Evolutionary conservation across 495 filamentous ascomycete genomes (phyloP), one percentile per base, ranked within the genome.

Genomic region (Lentithecium fluviatile): DNA sequence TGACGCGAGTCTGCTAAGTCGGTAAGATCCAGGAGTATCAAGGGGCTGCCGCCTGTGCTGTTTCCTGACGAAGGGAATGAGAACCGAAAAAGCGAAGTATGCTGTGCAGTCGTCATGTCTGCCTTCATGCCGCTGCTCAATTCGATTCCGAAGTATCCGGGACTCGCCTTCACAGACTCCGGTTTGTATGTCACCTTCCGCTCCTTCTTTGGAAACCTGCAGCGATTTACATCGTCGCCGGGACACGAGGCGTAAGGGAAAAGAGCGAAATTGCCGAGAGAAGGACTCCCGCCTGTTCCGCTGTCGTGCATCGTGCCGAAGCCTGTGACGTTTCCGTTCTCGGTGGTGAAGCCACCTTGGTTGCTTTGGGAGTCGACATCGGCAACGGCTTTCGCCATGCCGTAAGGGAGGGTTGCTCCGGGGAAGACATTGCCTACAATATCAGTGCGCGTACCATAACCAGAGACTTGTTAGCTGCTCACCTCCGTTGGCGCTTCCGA

Each of bases 371-470:
- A 82, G 36, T 78, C 75, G 3, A 83, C 86, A 67, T 91, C 88
- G 38, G 88, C 85, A 2, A 90, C 86, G 15, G 88, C 86, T 70
- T 90, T 90, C 40, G 85, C 87, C 83, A 91, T 88, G 52, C 80
- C 63, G 69, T 86, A 91, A 1, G 88, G 87, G 26, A 90, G 67
- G 1, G 85, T 87, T 4, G 88, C 88, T 1, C 88, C 88, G 0
- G 88, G 75, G 54, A 91, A 91, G 19, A 90, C 85, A 79, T 89
- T 86, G 29, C 85, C 85, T 68, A 29, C 15, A 45, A 45, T 21
- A 20, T 52, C 40, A 48, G 50, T 17, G 17, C 6, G 32, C 29
- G 19, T 6, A 13, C 19, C 11, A 24, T 1, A 4, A 56, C n/a
- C 34, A 21, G 3, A 7, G 40, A 12, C 19, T 32, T 20, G 40